Percentiles rank a stretch among this genome's conserved stretches.
Evolutionary conservation across 441 rosid genomes (phyloP).

Genomic region (Croton laevigatus): DNA sequence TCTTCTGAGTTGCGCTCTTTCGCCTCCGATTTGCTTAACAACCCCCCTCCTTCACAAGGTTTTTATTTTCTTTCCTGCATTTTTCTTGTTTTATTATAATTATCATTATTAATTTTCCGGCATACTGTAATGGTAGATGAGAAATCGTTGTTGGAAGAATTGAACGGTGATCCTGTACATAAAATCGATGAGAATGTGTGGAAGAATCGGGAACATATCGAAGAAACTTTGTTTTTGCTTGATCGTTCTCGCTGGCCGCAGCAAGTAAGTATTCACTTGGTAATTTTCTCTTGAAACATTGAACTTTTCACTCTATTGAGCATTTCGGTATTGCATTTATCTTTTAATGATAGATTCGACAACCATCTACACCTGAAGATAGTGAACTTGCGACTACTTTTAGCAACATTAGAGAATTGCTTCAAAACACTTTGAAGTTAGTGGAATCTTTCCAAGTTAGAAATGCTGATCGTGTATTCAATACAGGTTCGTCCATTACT

Average conservation of each 20-base stretch:
- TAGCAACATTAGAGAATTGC: slow-evolving; percentile 35
- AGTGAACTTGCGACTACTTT: slow-evolving; percentile 41
- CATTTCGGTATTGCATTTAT: not conserved
- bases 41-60: slow-evolving; percentile 63
- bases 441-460: slow-evolving; percentile 66
- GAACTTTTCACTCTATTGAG: not conserved
- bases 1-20: slow-evolving; percentile 64
- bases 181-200: slow-evolving; percentile 98
- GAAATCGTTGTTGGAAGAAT: slow-evolving; percentile 50
- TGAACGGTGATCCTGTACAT: slow-evolving; percentile 64
- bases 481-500: slow-evolving; percentile 52
- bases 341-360: slow-evolving; percentile 53
- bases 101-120: not conserved
- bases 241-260: slow-evolving; percentile 68
- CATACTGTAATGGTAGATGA: slow-evolving; percentile 38
- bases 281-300: not conserved
- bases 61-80: slow-evolving; percentile 4
- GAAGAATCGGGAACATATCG: slow-evolving; percentile 92
- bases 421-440: slow-evolving; percentile 41
- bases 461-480: slow-evolving; percentile 82
- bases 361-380: slow-evolving; percentile 52
- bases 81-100: not conserved
- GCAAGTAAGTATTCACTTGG: slow-evolving; percentile 32
- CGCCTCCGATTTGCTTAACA: slow-evolving; percentile 44
- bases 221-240: slow-evolving; percentile 75